A percentile compares a stretch with the other conserved stretches of the same genome.
Evolutionary conservation across 2,329 filamentous ascomycete genomes (phyloP).

Genomic region (Leptographium radiaticola): DNA sequence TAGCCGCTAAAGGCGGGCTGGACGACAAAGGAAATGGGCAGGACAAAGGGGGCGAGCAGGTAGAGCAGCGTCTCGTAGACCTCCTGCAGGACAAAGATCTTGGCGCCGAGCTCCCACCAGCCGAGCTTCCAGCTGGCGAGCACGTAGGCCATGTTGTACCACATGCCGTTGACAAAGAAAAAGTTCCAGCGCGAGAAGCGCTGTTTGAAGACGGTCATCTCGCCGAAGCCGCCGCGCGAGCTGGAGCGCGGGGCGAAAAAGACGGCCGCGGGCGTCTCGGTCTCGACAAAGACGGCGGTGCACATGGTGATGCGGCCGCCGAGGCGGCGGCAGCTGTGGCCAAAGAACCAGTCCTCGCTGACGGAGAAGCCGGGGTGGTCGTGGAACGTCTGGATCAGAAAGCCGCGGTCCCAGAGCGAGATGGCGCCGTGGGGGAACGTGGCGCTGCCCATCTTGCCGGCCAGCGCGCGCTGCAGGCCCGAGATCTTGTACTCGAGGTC

Average conservation of each 20-base stretch:
- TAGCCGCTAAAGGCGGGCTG: background rate
- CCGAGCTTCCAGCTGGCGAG: constrained; percentile 3
- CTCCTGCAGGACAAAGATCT: constrained; percentile 4
- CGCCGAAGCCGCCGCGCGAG: constrained; percentile 3
- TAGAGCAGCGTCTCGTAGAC: constrained; percentile 5
- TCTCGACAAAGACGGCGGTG: constrained; percentile 6
- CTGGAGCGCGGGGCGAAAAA: background rate
- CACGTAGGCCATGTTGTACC: constrained; percentile 5
- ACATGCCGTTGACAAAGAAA: constrained; percentile 6
- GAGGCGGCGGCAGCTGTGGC: constrained; percentile 5
- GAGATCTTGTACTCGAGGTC: constrained; percentile 7
- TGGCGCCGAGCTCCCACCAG: constrained; percentile 5
- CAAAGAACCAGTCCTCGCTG: constrained; percentile 7
- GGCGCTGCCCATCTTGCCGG: constrained; percentile 2
- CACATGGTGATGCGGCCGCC: constrained; percentile 6
- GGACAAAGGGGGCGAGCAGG: constrained; percentile 4
- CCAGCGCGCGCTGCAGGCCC: constrained; percentile 3
- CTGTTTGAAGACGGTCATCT: constrained; percentile 6
- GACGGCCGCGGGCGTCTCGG: constrained; percentile 2
- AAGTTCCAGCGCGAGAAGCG: constrained; percentile 6
- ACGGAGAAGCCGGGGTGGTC: constrained; percentile 6
- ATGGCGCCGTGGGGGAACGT: constrained; percentile 6
- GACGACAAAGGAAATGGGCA: constrained; percentile 5
- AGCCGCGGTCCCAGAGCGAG: constrained; percentile 4
- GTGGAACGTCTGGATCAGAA: constrained; percentile 1